Evolutionary conservation across 2,329 filamentous ascomycete species (phyloP), one percentile per base, ranked within the genome.

Genomic region (Colletotrichum truncatum): DNA sequence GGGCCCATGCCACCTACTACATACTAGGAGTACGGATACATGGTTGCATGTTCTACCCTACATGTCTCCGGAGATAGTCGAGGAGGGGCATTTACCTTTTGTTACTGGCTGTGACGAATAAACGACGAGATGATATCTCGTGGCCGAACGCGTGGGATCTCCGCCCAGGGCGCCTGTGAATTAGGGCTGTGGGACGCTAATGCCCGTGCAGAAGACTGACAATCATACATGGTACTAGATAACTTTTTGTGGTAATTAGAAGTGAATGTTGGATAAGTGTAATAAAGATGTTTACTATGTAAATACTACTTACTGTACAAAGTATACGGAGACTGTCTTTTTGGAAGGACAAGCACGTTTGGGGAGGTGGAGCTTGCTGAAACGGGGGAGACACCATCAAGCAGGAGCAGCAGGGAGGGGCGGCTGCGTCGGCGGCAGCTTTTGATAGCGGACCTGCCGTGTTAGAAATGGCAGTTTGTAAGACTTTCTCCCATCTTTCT

Each of bases 81-180:
- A 12, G 39, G 39, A 34, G 34, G 43, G 52, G 43, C 58, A 34
- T 41, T 25, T 18, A 3, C 23, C 28, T 16, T 48, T 26, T 48
- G 23, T n/a, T n/a, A 12, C 23, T 12, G 5, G 26, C 26, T 11
- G 39, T 28, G 53, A 56, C 53, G 53, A 48, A 46, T 38, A 23
- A 34, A 34, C 1, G 4, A 32, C 6, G 16, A 30, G 6, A 18
- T 21, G 14, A 30, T 41, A 43, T 49, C n/a, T 21, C 9, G 54
- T 49, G 58, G 49, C 53, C 53, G 60, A 63, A 58, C 53, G 60
- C 43, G 45, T 63, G 60, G 60, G 59, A 63, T 48, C 18, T 11
- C 30, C 14, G 12, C 39, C 6, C 11, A 16, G 21, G 21, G 46
- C 46, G 18, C n/a, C 18, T 10, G 23, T n/a, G n/a, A 6, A 5